phyloP scores from a whole-genome alignment of 352 stramenopile genomes.

The Pythium sp. region DNA sequence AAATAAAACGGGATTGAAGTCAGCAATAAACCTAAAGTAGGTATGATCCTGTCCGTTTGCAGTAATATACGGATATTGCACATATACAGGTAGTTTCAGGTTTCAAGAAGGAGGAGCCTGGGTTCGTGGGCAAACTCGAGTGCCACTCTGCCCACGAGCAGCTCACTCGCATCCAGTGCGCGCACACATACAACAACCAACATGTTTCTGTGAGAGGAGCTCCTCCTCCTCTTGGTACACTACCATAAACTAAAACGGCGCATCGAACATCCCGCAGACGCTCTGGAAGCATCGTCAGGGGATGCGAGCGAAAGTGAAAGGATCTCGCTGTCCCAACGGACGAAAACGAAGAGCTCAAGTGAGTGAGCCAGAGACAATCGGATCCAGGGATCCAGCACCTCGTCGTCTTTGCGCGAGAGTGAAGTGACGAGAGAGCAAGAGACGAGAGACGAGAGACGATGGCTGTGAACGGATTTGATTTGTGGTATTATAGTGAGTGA shows the following conservation, averaged over 20 bases:
- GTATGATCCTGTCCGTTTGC: not conserved
- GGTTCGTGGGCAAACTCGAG: not conserved
- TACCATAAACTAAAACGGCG: not conserved
- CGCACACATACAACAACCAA: not conserved
- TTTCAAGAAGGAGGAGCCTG: not conserved
- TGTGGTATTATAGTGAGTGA: not conserved
- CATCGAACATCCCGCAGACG: not conserved
- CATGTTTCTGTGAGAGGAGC: not conserved
- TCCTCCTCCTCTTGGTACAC: too few species aligned
- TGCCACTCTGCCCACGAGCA: not conserved
- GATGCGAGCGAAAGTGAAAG: not conserved
- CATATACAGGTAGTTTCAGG: not conserved
- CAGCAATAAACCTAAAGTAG: too few species aligned
- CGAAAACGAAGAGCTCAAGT: constrained; percentile 2
- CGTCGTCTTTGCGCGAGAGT: not conserved
- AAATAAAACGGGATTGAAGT: not conserved
- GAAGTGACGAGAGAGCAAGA: not conserved
- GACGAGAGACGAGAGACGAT: not conserved
- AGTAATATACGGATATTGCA: not conserved
- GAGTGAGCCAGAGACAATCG: constrained; percentile 1
- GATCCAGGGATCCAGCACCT: not conserved
- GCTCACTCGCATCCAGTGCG: not conserved
- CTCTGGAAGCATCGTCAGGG: not conserved
- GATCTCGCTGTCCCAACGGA: constrained; percentile 6
- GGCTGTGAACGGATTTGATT: constrained; percentile 7